Percentiles rank a stretch among this genome's conserved stretches.
These are phyloP conservation scores for Monosporascus sp. DNA, from an alignment of 2,329 filamentous ascomycete species.

Conservation along the genomic window DNA sequence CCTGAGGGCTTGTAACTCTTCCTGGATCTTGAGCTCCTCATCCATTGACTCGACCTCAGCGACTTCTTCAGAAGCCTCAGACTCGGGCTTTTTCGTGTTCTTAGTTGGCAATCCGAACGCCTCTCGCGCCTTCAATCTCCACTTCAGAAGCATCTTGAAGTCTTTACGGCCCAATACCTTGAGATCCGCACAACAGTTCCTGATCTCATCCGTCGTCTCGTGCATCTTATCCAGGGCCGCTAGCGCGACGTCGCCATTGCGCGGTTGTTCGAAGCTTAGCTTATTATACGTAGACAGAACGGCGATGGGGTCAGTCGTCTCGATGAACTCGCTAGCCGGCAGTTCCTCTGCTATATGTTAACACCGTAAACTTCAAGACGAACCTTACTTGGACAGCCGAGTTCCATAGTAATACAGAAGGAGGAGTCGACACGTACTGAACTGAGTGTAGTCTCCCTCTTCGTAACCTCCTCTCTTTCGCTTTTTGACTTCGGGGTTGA, in stretches of 20 bases:
- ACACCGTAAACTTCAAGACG: neutral
- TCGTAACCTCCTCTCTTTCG: conserved; percentile 96
- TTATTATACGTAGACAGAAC: conserved; percentile 84
- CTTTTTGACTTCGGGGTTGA: conserved; percentile 97
- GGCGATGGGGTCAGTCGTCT: conserved; percentile 87
- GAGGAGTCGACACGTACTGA: conserved; percentile 37
- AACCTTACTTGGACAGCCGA: neutral
- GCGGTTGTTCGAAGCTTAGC: conserved; percentile 74
- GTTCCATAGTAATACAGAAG: too few relatives aligned
- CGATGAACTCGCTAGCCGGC: conserved; percentile 85
- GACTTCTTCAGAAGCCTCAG: conserved; percentile 54
- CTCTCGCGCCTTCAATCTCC: conserved; percentile 84
- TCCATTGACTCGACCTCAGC: conserved; percentile 87
- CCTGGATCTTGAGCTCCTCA: conserved; percentile 84
- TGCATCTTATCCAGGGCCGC: conserved; percentile 80
- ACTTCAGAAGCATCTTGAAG: conserved; percentile 83
- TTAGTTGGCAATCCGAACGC: conserved; percentile 83
- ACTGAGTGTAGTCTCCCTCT: conserved; percentile 89
- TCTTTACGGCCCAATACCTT: conserved; percentile 91
- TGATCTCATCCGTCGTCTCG: conserved; percentile 80
- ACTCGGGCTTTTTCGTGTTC: conserved; percentile 48
- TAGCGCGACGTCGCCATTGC: conserved; percentile 77
- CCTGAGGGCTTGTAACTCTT: conserved; percentile 76
- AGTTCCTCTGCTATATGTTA: conserved; percentile 52
- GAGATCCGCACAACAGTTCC: conserved; percentile 72